Conservation (phyloP, 257 asterid genomes). For the Solanum chiquidenum region DNA sequence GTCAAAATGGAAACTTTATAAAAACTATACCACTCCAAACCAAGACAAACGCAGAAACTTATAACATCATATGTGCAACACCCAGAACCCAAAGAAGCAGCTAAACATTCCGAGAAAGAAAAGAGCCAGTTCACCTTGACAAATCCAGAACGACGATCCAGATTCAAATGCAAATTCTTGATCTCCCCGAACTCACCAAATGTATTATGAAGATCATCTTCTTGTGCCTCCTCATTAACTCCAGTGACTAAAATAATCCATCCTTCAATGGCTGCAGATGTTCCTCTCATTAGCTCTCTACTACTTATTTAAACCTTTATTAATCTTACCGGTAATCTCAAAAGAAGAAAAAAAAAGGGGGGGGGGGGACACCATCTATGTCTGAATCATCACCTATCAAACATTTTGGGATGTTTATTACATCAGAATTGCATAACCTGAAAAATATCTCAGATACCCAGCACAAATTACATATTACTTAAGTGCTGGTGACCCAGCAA, state of each 20-base stretch:
- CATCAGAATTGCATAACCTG: neutral
- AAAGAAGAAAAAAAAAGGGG: neutral
- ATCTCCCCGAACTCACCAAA: constrained; percentile 91
- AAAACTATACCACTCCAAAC: neutral
- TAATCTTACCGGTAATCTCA: neutral
- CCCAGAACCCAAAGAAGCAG: neutral
- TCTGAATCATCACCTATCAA: neutral
- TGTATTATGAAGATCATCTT: constrained; percentile 70
- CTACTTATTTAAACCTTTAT: neutral
- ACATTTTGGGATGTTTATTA: neutral
- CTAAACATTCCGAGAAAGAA: neutral
- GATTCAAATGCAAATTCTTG: constrained; percentile 90
- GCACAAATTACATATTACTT: neutral
- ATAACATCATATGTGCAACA: neutral
- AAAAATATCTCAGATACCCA: neutral
- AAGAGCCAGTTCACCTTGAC: constrained; percentile 55
- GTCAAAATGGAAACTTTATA: neutral
- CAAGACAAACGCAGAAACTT: neutral
- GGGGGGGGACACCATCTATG: neutral
- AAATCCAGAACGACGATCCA: constrained; percentile 95
- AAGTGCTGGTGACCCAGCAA: neutral
- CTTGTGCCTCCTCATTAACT: constrained; percentile 96
- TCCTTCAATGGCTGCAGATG: constrained; percentile 89
- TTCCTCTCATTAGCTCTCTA: constrained; percentile 11
- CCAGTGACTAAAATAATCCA: constrained; percentile 96